These are phyloP conservation scores for Boletus pseudopeckii DNA, from an alignment of 768 basidiomycete species.

Conservation along the genomic window DNA sequence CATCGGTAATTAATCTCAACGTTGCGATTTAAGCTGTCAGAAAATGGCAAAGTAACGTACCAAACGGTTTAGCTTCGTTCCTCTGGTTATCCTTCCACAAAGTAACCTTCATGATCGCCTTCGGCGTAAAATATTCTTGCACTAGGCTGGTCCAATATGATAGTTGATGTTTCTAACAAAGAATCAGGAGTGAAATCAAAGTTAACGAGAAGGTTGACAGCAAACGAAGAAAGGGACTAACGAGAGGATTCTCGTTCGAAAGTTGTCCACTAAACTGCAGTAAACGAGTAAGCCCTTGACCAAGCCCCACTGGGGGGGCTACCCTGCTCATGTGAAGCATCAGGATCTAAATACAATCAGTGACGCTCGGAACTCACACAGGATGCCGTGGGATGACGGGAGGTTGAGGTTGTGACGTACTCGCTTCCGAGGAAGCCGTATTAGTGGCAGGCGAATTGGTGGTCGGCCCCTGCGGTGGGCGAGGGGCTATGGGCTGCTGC, in stretches of 20 bases:
- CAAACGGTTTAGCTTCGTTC: constrained; percentile 80
- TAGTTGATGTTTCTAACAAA: constrained; percentile 54
- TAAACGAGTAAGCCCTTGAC: constrained; percentile 63
- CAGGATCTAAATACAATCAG: constrained; percentile 6
- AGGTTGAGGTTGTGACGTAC: constrained; percentile 33
- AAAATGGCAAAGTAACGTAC: constrained; percentile 40
- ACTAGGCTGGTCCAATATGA: constrained; percentile 67
- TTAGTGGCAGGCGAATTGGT: constrained; percentile 24
- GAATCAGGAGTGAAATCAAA: background rate
- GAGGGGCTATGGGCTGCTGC: constrained; percentile 37
- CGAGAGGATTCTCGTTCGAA: constrained; percentile 51
- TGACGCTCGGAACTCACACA: constrained; percentile 26
- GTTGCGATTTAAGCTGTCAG: constrained; percentile 2
- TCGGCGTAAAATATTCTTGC: constrained; percentile 65
- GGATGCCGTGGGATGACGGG: constrained; percentile 27
- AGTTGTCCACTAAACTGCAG: constrained; percentile 70
- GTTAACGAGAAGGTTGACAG: background rate
- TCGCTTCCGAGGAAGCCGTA: constrained; percentile 26
- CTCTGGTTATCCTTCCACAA: constrained; percentile 85
- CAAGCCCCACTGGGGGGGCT: constrained; percentile 42
- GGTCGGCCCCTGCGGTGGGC: constrained; percentile 31
- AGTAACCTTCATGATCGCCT: constrained; percentile 73
- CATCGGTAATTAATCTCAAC: constrained; percentile 8
- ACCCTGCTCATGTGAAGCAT: constrained; percentile 26
- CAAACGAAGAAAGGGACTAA: constrained; percentile 13